Base-by-base conservation (phyloP, 2,329 filamentous ascomycete genomes). In the Fusarium sarcochroum region DNA sequence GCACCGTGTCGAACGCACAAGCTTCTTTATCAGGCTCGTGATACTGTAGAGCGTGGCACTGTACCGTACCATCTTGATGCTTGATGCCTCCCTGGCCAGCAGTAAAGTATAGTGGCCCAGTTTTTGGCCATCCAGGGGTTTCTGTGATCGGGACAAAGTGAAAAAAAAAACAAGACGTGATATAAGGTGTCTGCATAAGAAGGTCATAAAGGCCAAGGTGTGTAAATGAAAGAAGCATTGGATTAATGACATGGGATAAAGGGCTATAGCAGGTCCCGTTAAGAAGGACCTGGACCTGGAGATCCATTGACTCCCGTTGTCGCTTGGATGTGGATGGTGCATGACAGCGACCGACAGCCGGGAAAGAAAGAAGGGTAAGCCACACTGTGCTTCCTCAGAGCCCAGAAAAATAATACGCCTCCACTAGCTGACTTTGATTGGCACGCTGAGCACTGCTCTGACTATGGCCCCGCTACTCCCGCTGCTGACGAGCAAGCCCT, bases 101-200 rank as follows among this genome's bases (percentile, higher is more conserved):
- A 51, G 64, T 56, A 62, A 58, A 51, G 64, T 56, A 63, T 51
- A 48, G 51, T 54, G 61, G 49, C 58, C 68, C 71, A 59, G 57
- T 69, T 64, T 68, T 63, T 53, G 58, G 52, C 23, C 37, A 35
- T 48, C 38, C 58, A 73, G 64, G 69, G 70, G 60, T 44, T 59
- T 71, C 49, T 66, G 8, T 48, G 62, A 41, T 60, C 25, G 35
- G 51, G 58, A 63, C 53, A 47, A 41, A 47, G 52, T 48, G 58
- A 61, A 42, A 25, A 51, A 53, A 59, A 41, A 20, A 25, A 38
- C 30, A 34, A 23, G 32, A 27, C 20, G 66, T 27, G 37, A 20
- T 56, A 38, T 48, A 35, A 48, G 42, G 44, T 34, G 27, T 48
- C 59, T 50, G 34, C 40, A 37, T 25, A 44, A 56, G 63, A 45